A percentile compares a stretch with the other conserved stretches of the same genome.
phyloP scores from a whole-genome alignment of 371 early-diverging fungal species.

The Chytridiales sp. region DNA sequence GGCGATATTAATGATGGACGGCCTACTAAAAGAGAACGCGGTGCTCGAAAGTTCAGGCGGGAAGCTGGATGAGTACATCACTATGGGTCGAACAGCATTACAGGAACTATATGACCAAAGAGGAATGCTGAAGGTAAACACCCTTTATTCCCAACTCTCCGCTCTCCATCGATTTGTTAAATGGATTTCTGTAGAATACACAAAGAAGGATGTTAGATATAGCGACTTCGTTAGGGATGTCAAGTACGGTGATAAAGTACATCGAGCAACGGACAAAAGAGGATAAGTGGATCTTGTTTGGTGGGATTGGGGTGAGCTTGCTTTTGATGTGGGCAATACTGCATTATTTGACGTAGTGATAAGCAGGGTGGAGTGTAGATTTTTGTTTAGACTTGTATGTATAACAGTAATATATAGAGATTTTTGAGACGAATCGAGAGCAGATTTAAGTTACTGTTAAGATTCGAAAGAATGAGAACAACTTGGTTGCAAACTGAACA shows the following conservation, averaged over 20 bases:
- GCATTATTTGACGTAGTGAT: too few species aligned
- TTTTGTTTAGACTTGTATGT: neutral
- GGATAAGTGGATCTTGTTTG: slow-evolving; percentile 81
- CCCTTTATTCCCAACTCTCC: neutral
- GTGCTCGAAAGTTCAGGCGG: slow-evolving; percentile 61
- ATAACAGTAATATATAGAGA: neutral
- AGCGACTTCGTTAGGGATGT: slow-evolving; percentile 78
- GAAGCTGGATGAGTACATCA: slow-evolving; percentile 70
- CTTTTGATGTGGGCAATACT: slow-evolving; percentile 43
- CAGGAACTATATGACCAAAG: slow-evolving; percentile 77
- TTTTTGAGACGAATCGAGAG: neutral
- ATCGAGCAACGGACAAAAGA: slow-evolving; percentile 78
- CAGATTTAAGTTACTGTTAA: neutral
- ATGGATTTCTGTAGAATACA: slow-evolving; percentile 37
- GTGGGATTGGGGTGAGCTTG: slow-evolving; percentile 62
- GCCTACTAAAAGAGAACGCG: slow-evolving; percentile 37
- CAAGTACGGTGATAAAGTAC: slow-evolving; percentile 76
- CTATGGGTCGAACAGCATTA: slow-evolving; percentile 66
- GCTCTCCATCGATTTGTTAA: neutral
- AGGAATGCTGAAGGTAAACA: slow-evolving; percentile 69
- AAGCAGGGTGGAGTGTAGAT: too few species aligned
- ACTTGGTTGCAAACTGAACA: too few species aligned
- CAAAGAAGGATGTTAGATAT: slow-evolving; percentile 74
- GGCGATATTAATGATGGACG: slow-evolving; percentile 41
- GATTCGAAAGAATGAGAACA: too few species aligned